phyloP scores from a whole-genome alignment of 129 eudicot genomes.

The carrot (Daucus carota) region DH1_v3.0 NC_030387.2:33066001-33066500 shows the following conservation, averaged over 20 bases:
- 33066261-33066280: slow-evolving; percentile 5
- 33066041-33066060: neutral
- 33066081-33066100: neutral
- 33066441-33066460: slow-evolving; percentile 45
- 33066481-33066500: slow-evolving; percentile 36
- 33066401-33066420: slow-evolving; percentile 4
- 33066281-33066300: slow-evolving; percentile 13
- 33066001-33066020: too few species aligned
- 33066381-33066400: neutral
- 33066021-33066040: neutral
- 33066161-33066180: neutral
- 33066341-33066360: neutral
- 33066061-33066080: neutral
- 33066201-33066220: neutral
- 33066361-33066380: neutral
- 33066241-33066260: slow-evolving; percentile 3
- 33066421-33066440: slow-evolving; percentile 46
- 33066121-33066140: neutral
- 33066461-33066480: slow-evolving; percentile 70
- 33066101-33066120: neutral
- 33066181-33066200: neutral
- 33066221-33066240: neutral
- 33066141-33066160: neutral
- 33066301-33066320: slow-evolving; percentile 53
- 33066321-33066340: neutral